Base-by-base conservation (phyloP, 23 red algal genomes). In the Gracilaria gracilis region DNA sequence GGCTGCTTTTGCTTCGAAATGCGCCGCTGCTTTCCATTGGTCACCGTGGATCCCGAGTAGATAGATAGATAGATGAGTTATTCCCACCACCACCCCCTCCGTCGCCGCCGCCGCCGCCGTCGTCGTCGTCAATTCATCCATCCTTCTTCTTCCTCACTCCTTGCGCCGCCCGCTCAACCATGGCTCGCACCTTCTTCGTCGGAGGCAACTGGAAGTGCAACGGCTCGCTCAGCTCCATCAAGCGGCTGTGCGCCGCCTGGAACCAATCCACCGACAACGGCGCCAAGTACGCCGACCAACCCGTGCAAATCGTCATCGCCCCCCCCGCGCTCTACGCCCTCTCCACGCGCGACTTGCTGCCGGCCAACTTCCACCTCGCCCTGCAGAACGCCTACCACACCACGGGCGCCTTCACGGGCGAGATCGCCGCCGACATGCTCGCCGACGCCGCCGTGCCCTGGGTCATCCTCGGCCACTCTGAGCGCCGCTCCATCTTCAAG, bases 131-230 rank as follows among this genome's bases (percentile, higher is more conserved):
- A 6, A 19, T 19, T 15, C 1, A 1, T 15, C 14, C 14, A 4
- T 15, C 59, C 24, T 64, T 64, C 19, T 64, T 24, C 55, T 59
- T 4, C 42, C 5, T 46, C 42, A 9, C 9, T 55, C 17, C 16
- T 55, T n/a, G n/a, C 51, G 19, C 19, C 51, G 51, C 51, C 19
- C 31, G 8, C 11, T 69, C 32, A 15, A 93, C 39, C 37, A 97
- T 97, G 96, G 40, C 38, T 91, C 85, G 96, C 54, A 95, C 75
- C 9, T 98, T 95, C 79, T 91, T 94, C 70, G 96, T 98, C 40
- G 96, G 96, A 75, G 96, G 96, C 0, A 98, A 98, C 91, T 98
- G 96, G 96, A 98, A 98, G 61, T 98, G 96, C 67, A 98, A 98
- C 79, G 92, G 96, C 39, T 94, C 91, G 28, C 16, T 91, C 73